These are phyloP conservation scores for Botrytis sinoallii DNA, from an alignment of 2,329 filamentous ascomycete species.

Conservation along the genomic window DNA sequence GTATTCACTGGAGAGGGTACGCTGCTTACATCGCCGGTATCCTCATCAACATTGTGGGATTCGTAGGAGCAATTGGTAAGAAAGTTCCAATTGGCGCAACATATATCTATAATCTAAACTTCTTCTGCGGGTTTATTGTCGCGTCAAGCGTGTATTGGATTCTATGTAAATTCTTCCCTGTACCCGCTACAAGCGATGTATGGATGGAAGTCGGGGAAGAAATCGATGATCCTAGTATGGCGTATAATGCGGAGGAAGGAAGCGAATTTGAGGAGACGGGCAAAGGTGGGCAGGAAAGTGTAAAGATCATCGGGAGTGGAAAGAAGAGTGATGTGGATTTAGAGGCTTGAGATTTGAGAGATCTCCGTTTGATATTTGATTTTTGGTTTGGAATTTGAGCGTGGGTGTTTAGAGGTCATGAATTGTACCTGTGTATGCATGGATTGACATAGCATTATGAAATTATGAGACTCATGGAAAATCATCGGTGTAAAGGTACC, in stretches of 20 bases:
- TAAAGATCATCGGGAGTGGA: not conserved
- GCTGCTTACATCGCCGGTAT: constrained; percentile 79
- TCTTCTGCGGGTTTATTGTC: constrained; percentile 79
- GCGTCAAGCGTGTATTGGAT: constrained; percentile 64
- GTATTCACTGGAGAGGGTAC: constrained; percentile 82
- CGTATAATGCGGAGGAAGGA: constrained; percentile 30
- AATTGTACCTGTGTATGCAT: not conserved
- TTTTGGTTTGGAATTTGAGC: not conserved
- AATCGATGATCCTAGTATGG: constrained; percentile 47
- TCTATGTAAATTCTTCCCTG: constrained; percentile 65
- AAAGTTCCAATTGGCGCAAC: constrained; percentile 72
- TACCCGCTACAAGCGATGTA: constrained; percentile 68
- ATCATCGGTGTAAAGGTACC: not conserved
- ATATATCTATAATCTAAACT: constrained; percentile 89
- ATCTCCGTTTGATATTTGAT: not conserved
- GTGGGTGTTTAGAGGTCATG: not conserved
- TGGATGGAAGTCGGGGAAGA: constrained; percentile 77
- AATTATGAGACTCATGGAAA: not conserved
- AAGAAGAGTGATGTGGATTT: constrained; percentile 13
- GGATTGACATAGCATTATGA: not conserved
- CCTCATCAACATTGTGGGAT: constrained; percentile 86
- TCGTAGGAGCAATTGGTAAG: constrained; percentile 74
- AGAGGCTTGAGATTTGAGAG: not conserved
- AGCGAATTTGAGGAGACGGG: constrained; percentile 10
- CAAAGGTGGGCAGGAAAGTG: not conserved